Base-by-base conservation (phyloP, 441 rosid species). In the Omphalea diandra region DNA sequence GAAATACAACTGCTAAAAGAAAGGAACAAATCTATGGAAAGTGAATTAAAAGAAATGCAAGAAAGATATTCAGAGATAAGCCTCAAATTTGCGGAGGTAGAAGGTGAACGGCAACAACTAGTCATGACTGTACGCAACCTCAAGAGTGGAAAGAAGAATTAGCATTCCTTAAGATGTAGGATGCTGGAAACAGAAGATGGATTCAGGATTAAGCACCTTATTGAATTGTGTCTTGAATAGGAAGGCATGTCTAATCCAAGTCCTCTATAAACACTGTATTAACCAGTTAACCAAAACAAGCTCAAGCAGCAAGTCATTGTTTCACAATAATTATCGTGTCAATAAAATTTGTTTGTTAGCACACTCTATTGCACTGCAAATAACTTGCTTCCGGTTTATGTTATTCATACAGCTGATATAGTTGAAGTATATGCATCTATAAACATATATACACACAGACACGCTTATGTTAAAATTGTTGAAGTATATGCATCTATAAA, bases 11-110 rank as follows among this genome's bases (percentile, higher is more conserved):
- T 73, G 32, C 74, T 84, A 38, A 83, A 74, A 71, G 90, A 87
- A 74, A 90, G 81, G 81, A 92, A 88, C 83, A 81, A 69, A 57
- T 52, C 58, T 2, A 88, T 91, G 97, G 93, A 85, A 80, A 74
- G 36, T 15, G 98, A 94, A 61, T 79, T 94, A 70, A 87, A 85
- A 77, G 93, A 91, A 58, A 89, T 88, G 88, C 88, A 90, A 81
- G 90, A 85, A 79, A 86, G 97, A 67, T 94, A 94, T 76, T 89
- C 90, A 15, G 91, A 90, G 80, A 89, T 89, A 80, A 94, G 99
- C 82, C 87, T 94, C 82, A 92, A 77, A 79, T 92, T 94, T 61
- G 98, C 97, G 14, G 97, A 90, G 85, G 98, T 94, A 4, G 99
- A 92, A 84, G 97, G 98, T 29, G 96, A 94, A 86, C 83, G 97